Evolutionary conservation across 441 rosid species (phyloP).

Genomic region (Brassica hybrid): DNA sequence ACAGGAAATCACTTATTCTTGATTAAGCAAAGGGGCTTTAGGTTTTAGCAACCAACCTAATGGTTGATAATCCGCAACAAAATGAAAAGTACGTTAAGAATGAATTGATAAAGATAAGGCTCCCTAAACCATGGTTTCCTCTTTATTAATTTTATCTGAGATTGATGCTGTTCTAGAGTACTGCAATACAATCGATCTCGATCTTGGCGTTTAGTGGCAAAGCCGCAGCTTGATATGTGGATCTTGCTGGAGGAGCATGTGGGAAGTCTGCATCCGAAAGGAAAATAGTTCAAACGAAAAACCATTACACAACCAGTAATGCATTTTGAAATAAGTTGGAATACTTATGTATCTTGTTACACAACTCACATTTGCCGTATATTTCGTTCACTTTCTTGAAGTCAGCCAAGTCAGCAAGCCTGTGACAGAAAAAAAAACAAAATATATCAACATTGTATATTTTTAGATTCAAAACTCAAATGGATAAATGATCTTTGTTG

Average conservation of each 20-base stretch:
- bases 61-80: conserved; percentile 11
- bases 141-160: neutral
- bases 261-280: conserved; percentile 69
- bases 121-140: conserved; percentile 11
- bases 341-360: neutral
- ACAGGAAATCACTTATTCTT: conserved; percentile 19
- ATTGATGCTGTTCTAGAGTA: conserved; percentile 43
- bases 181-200: conserved; percentile 94
- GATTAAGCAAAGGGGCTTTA: conserved; percentile 7
- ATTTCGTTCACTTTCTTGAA: conserved; percentile 95
- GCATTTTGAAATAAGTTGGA: neutral
- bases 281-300: neutral
- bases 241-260: conserved; percentile 82
- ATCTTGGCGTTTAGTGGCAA: conserved; percentile 85
- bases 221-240: conserved; percentile 94
- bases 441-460: neutral
- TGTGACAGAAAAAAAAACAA: conserved; percentile 36
- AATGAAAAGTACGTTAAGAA: neutral
- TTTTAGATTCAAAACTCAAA: conserved; percentile 1
- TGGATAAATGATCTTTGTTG: neutral
- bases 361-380: conserved; percentile 86
- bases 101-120: conserved; percentile 19
- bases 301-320: neutral
- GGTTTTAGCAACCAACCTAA: conserved; percentile 34
- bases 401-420: conserved; percentile 93